Percentiles rank a stretch among this genome's conserved stretches.
phyloP scores from a whole-genome alignment of 371 early-diverging fungal species.

The Mucor lusitanicus region DNA sequence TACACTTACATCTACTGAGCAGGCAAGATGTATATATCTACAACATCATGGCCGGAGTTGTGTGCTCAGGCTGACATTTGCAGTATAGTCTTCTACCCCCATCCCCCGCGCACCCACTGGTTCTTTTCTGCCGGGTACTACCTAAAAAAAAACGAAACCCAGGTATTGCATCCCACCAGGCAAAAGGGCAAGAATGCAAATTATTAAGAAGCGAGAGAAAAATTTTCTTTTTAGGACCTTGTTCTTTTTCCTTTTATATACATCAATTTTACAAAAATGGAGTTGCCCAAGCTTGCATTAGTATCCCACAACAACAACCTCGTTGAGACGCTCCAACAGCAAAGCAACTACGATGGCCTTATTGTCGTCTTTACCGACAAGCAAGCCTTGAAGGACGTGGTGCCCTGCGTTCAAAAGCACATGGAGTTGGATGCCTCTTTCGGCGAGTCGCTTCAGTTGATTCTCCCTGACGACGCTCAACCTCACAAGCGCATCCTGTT shows the following conservation, averaged over 20 bases:
- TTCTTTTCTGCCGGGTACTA: not conserved
- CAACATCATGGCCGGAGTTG: no score
- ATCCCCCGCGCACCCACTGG: no score
- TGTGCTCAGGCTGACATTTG: no score
- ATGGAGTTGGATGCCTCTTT: slow-evolving; percentile 41
- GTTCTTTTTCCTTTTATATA: not conserved
- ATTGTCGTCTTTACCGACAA: slow-evolving; percentile 46
- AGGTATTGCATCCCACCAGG: not conserved
- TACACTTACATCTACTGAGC: no score
- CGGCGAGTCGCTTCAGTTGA: slow-evolving; percentile 40
- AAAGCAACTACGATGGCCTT: slow-evolving; percentile 32
- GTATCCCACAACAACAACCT: not conserved
- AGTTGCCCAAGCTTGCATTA: slow-evolving; percentile 16
- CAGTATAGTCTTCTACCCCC: no score
- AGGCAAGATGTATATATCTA: no score
- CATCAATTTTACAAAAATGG: slow-evolving; percentile 7
- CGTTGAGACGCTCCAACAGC: not conserved
- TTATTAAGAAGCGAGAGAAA: not conserved
- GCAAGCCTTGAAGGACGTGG: slow-evolving; percentile 17
- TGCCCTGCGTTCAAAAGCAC: slow-evolving; percentile 30
- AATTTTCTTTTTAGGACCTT: slow-evolving; percentile 1
- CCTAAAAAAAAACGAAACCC: not conserved
- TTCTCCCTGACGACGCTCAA: slow-evolving; percentile 35
- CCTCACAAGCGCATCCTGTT: slow-evolving; percentile 68
- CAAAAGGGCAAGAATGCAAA: no score